Evolutionary conservation across 768 basidiomycete species (phyloP), one percentile per base, ranked within the genome.

Genomic region (Russula ochroleuca): DNA sequence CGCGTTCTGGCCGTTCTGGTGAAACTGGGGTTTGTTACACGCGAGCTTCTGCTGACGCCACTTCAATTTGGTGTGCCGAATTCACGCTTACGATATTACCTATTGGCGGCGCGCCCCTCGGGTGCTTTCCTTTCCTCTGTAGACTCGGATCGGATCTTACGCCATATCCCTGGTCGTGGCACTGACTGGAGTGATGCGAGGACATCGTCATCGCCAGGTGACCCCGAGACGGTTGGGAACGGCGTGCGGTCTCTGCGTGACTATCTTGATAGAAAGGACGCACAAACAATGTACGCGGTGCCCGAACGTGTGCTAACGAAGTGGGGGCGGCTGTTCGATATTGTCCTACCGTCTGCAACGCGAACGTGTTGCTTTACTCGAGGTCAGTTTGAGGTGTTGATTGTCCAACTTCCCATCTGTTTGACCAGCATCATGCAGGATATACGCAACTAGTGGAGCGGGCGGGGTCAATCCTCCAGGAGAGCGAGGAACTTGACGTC

Each of bases 301-400:
- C 81, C 87, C 2, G 83, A 86, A 57, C 84, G 81, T 59, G 79
- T 89, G 21, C 74, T 93, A 5, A 68, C 72, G 67, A 90, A 86
- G 74, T 92, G 90, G 87, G 90, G 88, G 3, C 78, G 85, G 31
- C 73, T 92, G 28, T 92, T 92, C 69, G 91, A 92, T 67, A 90
- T 93, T 51, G 87, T 90, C 13, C 71, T 81, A 11, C 87, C 88
- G 0, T 84, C 83, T 11, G 75, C 82, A 33, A 73, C 71, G 41
- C 77, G 87, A 50, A 84, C 83, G 1, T 92, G 91, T 67, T 93
- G 91, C 72, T 92, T 93, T 71, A 92, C 90, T 19, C 76, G 90
- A 75, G 88, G 90, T 89, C 67, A 13, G 65, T 60, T n/a, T 14
- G 28, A 38, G 51, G 35, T 31, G 21, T 56, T 31, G 41, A 31